Evolutionary conservation across 257 asterid species (phyloP).

Genomic region (Paraleonurus japonicus): DNA sequence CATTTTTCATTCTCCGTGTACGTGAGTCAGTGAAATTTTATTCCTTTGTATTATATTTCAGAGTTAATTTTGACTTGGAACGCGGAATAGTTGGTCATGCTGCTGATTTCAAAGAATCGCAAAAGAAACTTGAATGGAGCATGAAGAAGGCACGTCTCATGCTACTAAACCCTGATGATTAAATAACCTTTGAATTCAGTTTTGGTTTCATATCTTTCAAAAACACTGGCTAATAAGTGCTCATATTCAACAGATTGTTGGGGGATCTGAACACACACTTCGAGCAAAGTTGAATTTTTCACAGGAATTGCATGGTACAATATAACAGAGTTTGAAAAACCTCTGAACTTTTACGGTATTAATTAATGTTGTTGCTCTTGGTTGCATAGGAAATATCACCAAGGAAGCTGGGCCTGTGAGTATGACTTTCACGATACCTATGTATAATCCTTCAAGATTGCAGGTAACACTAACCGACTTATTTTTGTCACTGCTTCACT

Average conservation of each 20-base stretch:
- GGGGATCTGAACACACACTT: slow-evolving; percentile 90
- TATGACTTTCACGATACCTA: slow-evolving; percentile 96
- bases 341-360: slow-evolving; percentile 4
- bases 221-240: slow-evolving; percentile 29
- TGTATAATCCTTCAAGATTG: slow-evolving; percentile 96
- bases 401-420: slow-evolving; percentile 99
- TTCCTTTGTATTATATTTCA: slow-evolving; percentile 32
- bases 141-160: slow-evolving; percentile 71
- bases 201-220: slow-evolving; percentile 4
- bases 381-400: slow-evolving; percentile 75
- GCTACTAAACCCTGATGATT: slow-evolving; percentile 21
- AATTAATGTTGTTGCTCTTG: slow-evolving; percentile 15
- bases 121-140: slow-evolving; percentile 83
- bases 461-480: slow-evolving; percentile 53
- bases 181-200: slow-evolving; percentile 9
- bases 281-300: slow-evolving; percentile 92
- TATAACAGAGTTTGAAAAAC: slow-evolving; percentile 18
- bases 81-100: slow-evolving; percentile 84
- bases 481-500: background rate
- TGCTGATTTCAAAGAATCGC: slow-evolving; percentile 94
- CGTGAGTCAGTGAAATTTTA: slow-evolving; percentile 6
- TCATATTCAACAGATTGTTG: slow-evolving; percentile 62
- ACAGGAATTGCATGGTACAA: slow-evolving; percentile 89
- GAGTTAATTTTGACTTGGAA: slow-evolving; percentile 93
- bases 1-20: background rate